Percentiles rank a stretch among this genome's conserved stretches.
These are phyloP conservation scores for Ceratocystis albifundus DNA, from an alignment of 2,329 filamentous ascomycete species.

Conservation along the genomic window DNA sequence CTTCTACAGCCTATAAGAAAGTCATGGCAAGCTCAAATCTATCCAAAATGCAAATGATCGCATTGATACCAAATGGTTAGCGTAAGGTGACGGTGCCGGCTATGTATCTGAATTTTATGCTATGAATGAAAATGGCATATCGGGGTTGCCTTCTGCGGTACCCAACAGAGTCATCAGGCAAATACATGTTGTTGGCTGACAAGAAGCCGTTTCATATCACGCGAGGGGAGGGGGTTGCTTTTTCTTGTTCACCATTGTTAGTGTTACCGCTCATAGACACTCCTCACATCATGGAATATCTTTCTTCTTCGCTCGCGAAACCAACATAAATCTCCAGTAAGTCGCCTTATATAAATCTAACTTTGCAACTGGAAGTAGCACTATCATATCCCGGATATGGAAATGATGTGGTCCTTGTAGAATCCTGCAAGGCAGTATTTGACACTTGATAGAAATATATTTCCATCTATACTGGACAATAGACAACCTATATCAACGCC, in stretches of 20 bases:
- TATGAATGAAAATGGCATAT: no score
- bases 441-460: slow-evolving; percentile 22
- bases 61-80: no score
- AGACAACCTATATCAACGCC: slow-evolving; percentile 21
- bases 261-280: slow-evolving; percentile 23
- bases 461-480: slow-evolving; percentile 21
- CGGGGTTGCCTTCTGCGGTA: no score
- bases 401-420: slow-evolving; percentile 24
- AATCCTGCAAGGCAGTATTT: slow-evolving; percentile 21
- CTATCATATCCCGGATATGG: slow-evolving; percentile 3
- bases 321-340: neutral
- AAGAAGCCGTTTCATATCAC: no score
- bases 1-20: no score
- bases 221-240: neutral
- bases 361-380: slow-evolving; percentile 18
- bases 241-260: slow-evolving; percentile 6
- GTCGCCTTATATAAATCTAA: slow-evolving; percentile 13
- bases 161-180: no score
- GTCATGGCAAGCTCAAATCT: no score
- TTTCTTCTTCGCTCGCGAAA: slow-evolving; percentile 22
- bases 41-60: no score
- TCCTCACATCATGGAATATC: slow-evolving; percentile 19
- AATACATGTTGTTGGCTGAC: no score
- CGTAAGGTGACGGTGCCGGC: no score
- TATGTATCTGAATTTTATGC: no score